A percentile compares a stretch with the other conserved stretches of the same genome.
These are phyloP conservation scores for Solanum hybrid DNA, from an alignment of 305 asterid genomes.

Conservation along the genomic window DNA sequence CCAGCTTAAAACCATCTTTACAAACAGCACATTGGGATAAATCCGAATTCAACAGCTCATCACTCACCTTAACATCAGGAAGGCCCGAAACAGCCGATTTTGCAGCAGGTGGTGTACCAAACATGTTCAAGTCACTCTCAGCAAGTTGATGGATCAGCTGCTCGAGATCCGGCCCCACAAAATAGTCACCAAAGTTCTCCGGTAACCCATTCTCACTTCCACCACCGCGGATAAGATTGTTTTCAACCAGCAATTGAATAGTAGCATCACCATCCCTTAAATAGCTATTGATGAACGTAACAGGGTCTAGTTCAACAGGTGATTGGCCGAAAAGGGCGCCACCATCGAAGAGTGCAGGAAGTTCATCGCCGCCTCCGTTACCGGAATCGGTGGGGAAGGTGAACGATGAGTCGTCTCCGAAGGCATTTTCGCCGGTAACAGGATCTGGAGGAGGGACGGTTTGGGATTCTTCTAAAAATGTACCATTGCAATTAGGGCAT, in stretches of 20 bases:
- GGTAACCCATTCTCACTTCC: conserved; percentile 27
- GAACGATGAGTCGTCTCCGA: neutral
- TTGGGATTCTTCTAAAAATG: conserved; percentile 47
- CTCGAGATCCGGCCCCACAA: conserved; percentile 28
- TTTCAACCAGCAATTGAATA: conserved; percentile 41
- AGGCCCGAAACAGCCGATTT: conserved; percentile 20
- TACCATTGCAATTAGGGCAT: conserved; percentile 59
- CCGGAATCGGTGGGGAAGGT: conserved; percentile 5
- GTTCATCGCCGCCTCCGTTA: neutral
- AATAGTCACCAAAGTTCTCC: conserved; percentile 31
- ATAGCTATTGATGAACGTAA: conserved; percentile 29
- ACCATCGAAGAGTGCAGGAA: conserved; percentile 15
- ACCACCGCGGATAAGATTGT: conserved; percentile 21
- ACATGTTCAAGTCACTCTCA: conserved; percentile 29
- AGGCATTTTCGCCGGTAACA: neutral
- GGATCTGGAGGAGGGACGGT: conserved; percentile 25
- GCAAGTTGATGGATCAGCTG: conserved; percentile 30
- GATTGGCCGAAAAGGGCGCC: conserved; percentile 12
- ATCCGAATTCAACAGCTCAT: too few relatives aligned
- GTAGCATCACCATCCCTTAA: conserved; percentile 37
- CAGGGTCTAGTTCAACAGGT: conserved; percentile 42
- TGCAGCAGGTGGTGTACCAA: conserved; percentile 43
- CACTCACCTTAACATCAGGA: too few relatives aligned
- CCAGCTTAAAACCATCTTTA: too few relatives aligned
- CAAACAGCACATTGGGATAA: too few relatives aligned